Evolutionary conservation across 108 stramenopile species (phyloP), one percentile per base, ranked within the genome.

Genomic region (Pseudonitzschia pungens): DNA sequence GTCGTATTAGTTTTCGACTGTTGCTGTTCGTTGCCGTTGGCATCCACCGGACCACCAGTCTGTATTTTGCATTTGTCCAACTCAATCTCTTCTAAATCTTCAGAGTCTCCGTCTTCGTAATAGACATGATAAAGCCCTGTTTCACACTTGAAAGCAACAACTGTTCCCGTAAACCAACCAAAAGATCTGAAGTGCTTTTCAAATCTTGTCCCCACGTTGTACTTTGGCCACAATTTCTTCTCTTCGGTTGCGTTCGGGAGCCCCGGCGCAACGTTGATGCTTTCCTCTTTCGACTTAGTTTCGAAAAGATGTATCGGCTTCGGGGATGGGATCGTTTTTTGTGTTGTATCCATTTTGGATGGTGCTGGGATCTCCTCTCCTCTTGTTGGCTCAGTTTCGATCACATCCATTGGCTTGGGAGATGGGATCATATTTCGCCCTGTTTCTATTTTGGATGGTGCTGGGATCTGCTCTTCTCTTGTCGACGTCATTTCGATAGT

Each of bases 91-190:
- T 65, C 64, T 0, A 65, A 0, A 6, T 65, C 64, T 42, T 65
- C 42, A 15, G 21, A 20, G 0, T 43, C 64, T 20, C 64, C 64
- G 24, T 65, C 64, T 44, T 65, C 40, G 42, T 65, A 65, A 20
- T 3, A 20, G 20, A 43, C 42, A 5, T 41, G 18, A 24, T 42
- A 22, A 43, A 59, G 10, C 15, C 29, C 58, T 16, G 58, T 12
- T 26, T 59, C 58, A 6, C 15, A 28, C 6, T 59, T 24, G 58
- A 59, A 31, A 26, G 22, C 27, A 16, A 59, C 58, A 59, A 59
- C 58, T 24, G 20, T 32, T 26, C 58, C 58, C 2, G 4, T 16
- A 59, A 59, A 31, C 58, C 58, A 59, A 59, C 31, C 58, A 7
- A 24, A 24, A 2, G 24, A 31, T 4, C 24, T 2, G 24, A 59